A percentile compares a stretch with the other conserved stretches of the same genome.
Conservation (phyloP, 495 filamentous ascomycete species). For the Letharia columbiana region DNA sequence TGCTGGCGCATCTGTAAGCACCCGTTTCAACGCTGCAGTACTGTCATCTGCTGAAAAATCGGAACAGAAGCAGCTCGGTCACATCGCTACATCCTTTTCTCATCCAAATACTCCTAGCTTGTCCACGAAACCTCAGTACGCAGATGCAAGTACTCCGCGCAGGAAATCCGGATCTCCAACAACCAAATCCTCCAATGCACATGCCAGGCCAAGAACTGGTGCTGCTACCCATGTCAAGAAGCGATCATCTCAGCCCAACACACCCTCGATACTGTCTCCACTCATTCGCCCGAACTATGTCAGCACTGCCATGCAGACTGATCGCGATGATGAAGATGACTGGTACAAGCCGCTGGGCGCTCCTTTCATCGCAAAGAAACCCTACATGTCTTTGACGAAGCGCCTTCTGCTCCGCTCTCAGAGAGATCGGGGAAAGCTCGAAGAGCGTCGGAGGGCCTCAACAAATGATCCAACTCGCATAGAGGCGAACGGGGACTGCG, state of each 20-base stretch:
- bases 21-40: neutral
- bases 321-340: constrained; percentile 32
- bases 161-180: constrained; percentile 22
- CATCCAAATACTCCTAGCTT: constrained; percentile 24
- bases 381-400: constrained; percentile 35
- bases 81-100: constrained; percentile 19
- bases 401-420: constrained; percentile 40
- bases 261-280: constrained; percentile 27
- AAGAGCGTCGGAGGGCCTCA: constrained; percentile 25
- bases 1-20: constrained; percentile 22
- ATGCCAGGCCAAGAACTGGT: constrained; percentile 11
- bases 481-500: neutral
- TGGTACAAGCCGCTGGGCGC: constrained; percentile 17
- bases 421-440: constrained; percentile 34
- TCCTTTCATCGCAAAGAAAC: constrained; percentile 21
- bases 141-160: constrained; percentile 21
- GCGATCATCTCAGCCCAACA: constrained; percentile 31
- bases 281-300: constrained; percentile 35
- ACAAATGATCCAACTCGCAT: neutral
- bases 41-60: neutral
- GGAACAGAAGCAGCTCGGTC: constrained; percentile 21
- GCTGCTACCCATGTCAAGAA: constrained; percentile 19
- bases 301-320: constrained; percentile 40
- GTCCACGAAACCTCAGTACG: constrained; percentile 20
- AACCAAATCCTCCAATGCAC: constrained; percentile 10